Evolutionary conservation across 305 asterid genomes (phyloP).

Genomic region (Fraxinus paxiana): DNA sequence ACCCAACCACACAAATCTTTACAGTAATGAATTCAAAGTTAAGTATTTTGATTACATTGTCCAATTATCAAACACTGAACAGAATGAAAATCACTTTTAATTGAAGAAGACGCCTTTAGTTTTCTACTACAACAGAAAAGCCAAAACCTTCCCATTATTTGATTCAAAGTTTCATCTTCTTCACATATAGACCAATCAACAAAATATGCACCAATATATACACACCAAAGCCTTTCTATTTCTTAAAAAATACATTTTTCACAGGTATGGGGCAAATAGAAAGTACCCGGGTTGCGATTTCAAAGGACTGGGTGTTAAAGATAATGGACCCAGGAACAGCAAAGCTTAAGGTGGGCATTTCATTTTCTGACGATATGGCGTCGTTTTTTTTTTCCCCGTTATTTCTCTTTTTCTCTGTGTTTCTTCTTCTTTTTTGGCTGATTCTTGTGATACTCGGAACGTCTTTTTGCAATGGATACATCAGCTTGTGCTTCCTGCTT

Average conservation of each 20-base stretch:
- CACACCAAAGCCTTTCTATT: neutral
- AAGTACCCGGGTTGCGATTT: slow-evolving; percentile 77
- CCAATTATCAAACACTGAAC: neutral
- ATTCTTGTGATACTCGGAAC: slow-evolving; percentile 27
- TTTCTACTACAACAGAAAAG: neutral
- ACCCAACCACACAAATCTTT: neutral
- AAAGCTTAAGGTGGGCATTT: slow-evolving; percentile 53
- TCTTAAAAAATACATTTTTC: neutral
- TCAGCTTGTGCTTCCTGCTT: slow-evolving; percentile 2
- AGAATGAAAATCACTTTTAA: neutral
- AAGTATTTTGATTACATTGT: neutral
- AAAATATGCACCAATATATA: slow-evolving; percentile 1
- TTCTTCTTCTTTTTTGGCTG: slow-evolving; percentile 39
- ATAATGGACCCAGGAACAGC: slow-evolving; percentile 84
- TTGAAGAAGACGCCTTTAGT: neutral
- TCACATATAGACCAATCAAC: neutral
- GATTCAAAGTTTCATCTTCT: neutral
- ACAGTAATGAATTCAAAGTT: neutral
- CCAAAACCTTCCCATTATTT: neutral
- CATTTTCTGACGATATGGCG: slow-evolving; percentile 23
- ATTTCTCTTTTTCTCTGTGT: slow-evolving; percentile 24
- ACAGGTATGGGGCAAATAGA: neutral
- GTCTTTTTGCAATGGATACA: slow-evolving; percentile 31
- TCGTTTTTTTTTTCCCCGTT: slow-evolving; percentile 15
- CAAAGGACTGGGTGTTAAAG: slow-evolving; percentile 72